Conservation (phyloP, 2,329 filamentous ascomycete species). For the Fusarium chaquense region DNA sequence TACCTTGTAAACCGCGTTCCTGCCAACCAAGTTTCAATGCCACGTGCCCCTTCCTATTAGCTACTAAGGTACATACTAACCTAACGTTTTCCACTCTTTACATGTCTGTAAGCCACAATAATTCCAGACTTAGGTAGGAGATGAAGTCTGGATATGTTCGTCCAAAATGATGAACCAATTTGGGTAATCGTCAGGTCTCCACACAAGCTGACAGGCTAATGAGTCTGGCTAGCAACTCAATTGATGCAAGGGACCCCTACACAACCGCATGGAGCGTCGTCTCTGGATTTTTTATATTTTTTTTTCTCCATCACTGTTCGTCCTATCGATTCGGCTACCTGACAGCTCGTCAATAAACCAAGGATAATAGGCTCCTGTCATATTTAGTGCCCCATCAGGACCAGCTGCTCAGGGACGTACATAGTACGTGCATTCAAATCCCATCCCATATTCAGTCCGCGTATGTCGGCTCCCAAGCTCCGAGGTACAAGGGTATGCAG, state of each 20-base stretch:
- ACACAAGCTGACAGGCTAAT: background rate
- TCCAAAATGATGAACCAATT: slow-evolving; percentile 3
- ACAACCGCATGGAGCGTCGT: slow-evolving; percentile 2
- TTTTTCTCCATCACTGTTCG: background rate
- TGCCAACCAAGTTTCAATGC: slow-evolving; percentile 38
- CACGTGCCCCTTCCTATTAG: slow-evolving; percentile 37
- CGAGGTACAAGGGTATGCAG: slow-evolving; percentile 27
- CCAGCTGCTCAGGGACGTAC: slow-evolving; percentile 1
- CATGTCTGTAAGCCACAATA: slow-evolving; percentile 29
- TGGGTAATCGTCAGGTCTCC: slow-evolving; percentile 13
- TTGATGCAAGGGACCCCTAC: slow-evolving; percentile 10
- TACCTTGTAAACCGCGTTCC: background rate
- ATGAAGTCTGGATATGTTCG: background rate
- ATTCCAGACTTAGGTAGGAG: slow-evolving; percentile 19
- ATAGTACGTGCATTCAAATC: background rate
- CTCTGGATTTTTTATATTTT: background rate
- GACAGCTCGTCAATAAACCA: background rate
- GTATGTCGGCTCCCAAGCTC: slow-evolving; percentile 28
- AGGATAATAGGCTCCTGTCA: slow-evolving; percentile 2
- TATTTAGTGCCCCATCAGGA: background rate
- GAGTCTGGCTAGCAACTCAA: slow-evolving; percentile 8
- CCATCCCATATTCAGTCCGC: slow-evolving; percentile 17
- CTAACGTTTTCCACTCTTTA: background rate
- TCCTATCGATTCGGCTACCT: background rate
- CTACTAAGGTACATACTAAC: background rate